These are phyloP conservation scores for Diaporthe vaccinii DNA, from an alignment of 2,329 filamentous ascomycete species.

Conservation along the genomic window DNA sequence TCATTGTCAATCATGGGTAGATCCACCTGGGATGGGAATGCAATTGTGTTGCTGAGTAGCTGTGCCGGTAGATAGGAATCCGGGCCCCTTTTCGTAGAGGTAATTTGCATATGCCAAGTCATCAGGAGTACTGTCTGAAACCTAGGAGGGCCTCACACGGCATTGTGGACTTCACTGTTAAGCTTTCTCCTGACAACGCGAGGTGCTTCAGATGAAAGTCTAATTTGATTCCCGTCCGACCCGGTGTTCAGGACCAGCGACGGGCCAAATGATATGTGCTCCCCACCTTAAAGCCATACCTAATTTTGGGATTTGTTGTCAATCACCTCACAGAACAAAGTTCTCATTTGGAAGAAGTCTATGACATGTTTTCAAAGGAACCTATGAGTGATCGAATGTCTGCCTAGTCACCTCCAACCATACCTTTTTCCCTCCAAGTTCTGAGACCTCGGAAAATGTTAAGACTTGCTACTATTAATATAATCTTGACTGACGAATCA, in stretches of 20 bases:
- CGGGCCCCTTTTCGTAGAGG: not conserved
- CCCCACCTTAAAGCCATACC: too few species aligned
- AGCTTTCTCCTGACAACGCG: constrained; percentile 26
- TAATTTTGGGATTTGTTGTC: too few species aligned
- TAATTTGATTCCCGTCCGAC: not conserved
- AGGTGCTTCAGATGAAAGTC: constrained; percentile 34
- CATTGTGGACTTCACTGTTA: not conserved
- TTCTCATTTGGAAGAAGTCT: too few species aligned
- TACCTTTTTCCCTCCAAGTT: too few species aligned
- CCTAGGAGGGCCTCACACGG: not conserved
- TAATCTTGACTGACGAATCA: too few species aligned
- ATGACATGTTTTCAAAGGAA: too few species aligned
- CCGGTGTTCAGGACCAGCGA: not conserved
- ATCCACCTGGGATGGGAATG: not conserved
- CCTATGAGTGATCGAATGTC: too few species aligned
- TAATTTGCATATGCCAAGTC: constrained; percentile 28
- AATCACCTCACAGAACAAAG: too few species aligned
- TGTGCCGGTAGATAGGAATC: not conserved
- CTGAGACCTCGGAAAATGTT: too few species aligned
- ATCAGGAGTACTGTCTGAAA: constrained; percentile 14
- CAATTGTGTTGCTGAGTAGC: not conserved
- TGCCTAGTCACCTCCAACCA: too few species aligned
- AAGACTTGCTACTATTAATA: too few species aligned
- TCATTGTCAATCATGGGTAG: constrained; percentile 25
- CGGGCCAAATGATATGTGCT: not conserved